Base-by-base conservation (phyloP, 1,284 basidiomycete genomes). In the Cryptococcus depauperatus region DNA sequence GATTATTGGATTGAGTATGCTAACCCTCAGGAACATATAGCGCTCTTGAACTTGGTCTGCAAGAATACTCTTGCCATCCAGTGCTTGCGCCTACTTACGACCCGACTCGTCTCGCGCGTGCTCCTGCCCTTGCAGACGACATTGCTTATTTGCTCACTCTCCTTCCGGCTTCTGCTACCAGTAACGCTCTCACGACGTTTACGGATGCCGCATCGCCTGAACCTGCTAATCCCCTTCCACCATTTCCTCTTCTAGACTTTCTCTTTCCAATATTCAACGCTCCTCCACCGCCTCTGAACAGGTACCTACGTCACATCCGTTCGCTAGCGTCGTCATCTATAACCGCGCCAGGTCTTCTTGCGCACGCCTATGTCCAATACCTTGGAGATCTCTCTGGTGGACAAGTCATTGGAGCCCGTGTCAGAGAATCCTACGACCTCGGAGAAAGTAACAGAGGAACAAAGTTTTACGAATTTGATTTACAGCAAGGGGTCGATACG, bases 311-410 rank as follows among this genome's bases (percentile, higher is more conserved):
- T 16, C 71, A 70, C 47, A 46, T 74, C 34, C 75, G 76, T 35
- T 71, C 80, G 30, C 61, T 76, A 30, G 58, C 73, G 19, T 68
- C 81, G 37, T 66, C 75, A 7, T 59, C 73, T 35, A 65, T 73
- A 33, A 47, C 63, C 4, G 77, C 81, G 44, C 78, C 80, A 1
- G 69, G 76, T 1, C 76, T 89, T 19, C 76, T 89, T 13, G 81
- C 85, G 0, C 85, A 89, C 65, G 77, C 84, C 0, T 88, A 88
- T 61, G 83, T 86, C 14, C 78, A 85, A 29, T 89, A 89, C 69
- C 77, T 90, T n/a, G 86, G 85, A 46, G 86, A 90, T 66, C 74
- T 89, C 27, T 83, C 80, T 38, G 86, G 86, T 14, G 86, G 87
- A 0, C 86, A 89, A 71, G 75, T 78, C 51, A 82, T 89, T 56